Base-by-base conservation (phyloP, 192 early-diverging fungal species). In the Chytriomyces sp. region DNA sequence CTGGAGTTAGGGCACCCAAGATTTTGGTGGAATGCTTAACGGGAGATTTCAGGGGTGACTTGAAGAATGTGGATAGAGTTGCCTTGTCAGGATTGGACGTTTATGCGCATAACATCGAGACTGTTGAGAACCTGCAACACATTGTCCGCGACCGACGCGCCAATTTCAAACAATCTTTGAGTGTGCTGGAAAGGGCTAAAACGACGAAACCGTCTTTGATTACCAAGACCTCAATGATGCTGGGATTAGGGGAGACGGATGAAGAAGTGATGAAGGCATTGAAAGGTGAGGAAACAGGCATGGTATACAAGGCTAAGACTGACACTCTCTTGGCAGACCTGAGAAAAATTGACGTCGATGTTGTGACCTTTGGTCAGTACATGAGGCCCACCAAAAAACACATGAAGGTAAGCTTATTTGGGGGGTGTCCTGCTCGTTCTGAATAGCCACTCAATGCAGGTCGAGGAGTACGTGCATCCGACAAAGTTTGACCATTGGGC, bases 321-420 rank as follows among this genome's bases (percentile, higher is more conserved):
- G 10, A 54, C 33, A 73, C 63, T 33, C 39, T 39, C 52, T 22
- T 56, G 10, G 22, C 40, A 82, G 95, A 89, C 67, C 76, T 97
- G 63, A 82, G 95, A 55, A 83, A 87, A 26, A 83, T 89, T 14
- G 86, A 91, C 41, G 95, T 97, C 26, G 96, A 99, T 74, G 93
- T 94, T 44, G 87, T 99, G 22, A 99, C 96, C 8, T 81, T 99
- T 64, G 96, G 96, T n/a, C 96, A 99, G 80, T 99, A 99, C 77
- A 99, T 99, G 96, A 88, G 94, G 52, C 96, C 96, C n/a, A 97
- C 96, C 26, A 99, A 97, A 85, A 91, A 92, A 68, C 95, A 99
- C 78, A 95, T 99, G 94, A 96, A 96, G 85, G 85, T 78, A n/a
- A 33, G 0, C 14, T 36, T 36, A n/a, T 2, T 25, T 30, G 19